Conservation (phyloP, 768 basidiomycete genomes). For the Suillus discolor region DNA sequence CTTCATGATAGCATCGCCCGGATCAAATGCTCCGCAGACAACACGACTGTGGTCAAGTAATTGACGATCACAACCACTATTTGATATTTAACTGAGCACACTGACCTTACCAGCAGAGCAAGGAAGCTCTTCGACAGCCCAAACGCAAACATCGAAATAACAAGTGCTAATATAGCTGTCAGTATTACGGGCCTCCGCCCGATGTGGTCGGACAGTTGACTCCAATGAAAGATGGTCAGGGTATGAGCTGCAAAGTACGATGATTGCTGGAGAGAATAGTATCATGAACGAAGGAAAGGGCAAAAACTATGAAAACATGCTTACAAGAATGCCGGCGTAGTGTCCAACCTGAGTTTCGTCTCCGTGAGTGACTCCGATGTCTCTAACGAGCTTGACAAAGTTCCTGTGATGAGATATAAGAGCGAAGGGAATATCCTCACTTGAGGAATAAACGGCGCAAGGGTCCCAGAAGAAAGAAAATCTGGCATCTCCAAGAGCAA, state of each 20-base stretch:
- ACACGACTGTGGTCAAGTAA: slow-evolving; percentile 38
- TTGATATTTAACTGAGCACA: neutral
- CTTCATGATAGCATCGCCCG: slow-evolving; percentile 53
- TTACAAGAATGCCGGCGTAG: slow-evolving; percentile 50
- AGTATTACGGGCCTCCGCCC: slow-evolving; percentile 52
- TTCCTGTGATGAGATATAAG: neutral
- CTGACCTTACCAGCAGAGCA: slow-evolving; percentile 19
- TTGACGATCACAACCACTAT: neutral
- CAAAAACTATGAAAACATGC: slow-evolving; percentile 16
- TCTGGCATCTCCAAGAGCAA: slow-evolving; percentile 73
- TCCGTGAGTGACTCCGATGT: slow-evolving; percentile 41
- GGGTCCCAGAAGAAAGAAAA: slow-evolving; percentile 71
- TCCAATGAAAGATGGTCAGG: slow-evolving; percentile 49
- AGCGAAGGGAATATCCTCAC: slow-evolving; percentile 34
- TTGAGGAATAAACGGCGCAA: slow-evolving; percentile 69
- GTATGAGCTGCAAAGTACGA: slow-evolving; percentile 52
- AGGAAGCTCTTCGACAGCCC: slow-evolving; percentile 45
- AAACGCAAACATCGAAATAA: slow-evolving; percentile 48
- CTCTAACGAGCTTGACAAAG: slow-evolving; percentile 25
- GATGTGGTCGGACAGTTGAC: slow-evolving; percentile 48
- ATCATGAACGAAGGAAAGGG: slow-evolving; percentile 33
- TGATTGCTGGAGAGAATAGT: slow-evolving; percentile 38
- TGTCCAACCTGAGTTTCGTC: slow-evolving; percentile 48
- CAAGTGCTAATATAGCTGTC: slow-evolving; percentile 44
- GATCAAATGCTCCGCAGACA: slow-evolving; percentile 51